phyloP scores from a whole-genome alignment of 805 yeast species.

The Saccharomyces cerevisiae region DNA sequence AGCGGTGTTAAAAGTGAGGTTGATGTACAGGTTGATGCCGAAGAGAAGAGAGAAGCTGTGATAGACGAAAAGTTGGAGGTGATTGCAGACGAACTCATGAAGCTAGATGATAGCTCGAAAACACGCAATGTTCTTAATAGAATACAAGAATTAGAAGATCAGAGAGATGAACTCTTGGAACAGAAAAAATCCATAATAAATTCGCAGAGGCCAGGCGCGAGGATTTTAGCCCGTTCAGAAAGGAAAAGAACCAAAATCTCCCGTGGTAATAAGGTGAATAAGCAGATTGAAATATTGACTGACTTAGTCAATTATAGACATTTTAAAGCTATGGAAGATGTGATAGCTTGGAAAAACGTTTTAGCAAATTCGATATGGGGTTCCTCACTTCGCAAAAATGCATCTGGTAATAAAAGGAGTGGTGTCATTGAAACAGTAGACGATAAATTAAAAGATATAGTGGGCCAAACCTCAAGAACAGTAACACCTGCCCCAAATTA shows the following conservation, averaged over 20 bases:
- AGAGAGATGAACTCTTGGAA: conserved; percentile 20
- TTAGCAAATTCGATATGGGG: conserved; percentile 20
- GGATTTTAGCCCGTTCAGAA: conserved; percentile 19
- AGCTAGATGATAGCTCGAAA: conserved; percentile 30
- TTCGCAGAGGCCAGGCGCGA: conserved; percentile 14
- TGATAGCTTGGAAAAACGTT: conserved; percentile 22
- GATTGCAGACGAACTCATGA: conserved; percentile 33
- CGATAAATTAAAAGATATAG: conserved; percentile 24
- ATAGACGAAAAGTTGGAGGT: conserved; percentile 20
- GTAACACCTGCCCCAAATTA: conserved; percentile 4
- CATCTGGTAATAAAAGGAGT: conserved; percentile 23
- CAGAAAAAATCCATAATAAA: conserved; percentile 12
- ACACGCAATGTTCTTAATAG: conserved; percentile 19
- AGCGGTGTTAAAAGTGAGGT: conserved; percentile 4
- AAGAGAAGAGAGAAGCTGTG: conserved; percentile 3
- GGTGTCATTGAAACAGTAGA: conserved; percentile 22
- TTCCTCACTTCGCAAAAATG: conserved; percentile 20
- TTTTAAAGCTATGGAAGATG: conserved; percentile 16
- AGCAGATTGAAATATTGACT: conserved; percentile 20
- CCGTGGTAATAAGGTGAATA: conserved; percentile 18
- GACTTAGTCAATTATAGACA: conserved; percentile 20
- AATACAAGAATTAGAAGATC: conserved; percentile 24
- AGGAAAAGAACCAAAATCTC: conserved; percentile 13
- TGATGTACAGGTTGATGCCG: conserved; percentile 5
- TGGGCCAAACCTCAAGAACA: conserved; percentile 11